These are phyloP conservation scores for Kewa caespitosa DNA, from an alignment of 179 eudicot genomes.

Conservation along the genomic window DNA sequence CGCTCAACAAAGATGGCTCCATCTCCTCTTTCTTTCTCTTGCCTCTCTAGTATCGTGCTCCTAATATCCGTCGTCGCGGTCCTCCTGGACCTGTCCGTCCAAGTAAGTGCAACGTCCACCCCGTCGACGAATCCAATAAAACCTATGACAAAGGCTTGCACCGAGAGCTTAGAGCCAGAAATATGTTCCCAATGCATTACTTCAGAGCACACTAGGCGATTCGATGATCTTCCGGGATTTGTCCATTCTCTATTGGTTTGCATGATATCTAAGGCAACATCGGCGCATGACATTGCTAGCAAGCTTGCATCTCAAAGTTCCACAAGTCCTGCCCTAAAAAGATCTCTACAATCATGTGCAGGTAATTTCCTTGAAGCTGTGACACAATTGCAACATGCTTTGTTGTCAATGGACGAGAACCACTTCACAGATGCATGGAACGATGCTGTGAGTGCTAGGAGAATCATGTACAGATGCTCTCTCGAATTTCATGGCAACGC, in stretches of 20 bases:
- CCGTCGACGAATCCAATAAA: background rate
- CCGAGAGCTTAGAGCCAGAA: constrained; percentile 10
- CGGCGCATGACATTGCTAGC: background rate
- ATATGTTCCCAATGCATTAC: background rate
- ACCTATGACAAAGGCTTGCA: background rate
- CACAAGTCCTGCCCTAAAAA: background rate
- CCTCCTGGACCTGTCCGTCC: background rate
- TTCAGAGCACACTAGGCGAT: background rate
- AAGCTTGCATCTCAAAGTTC: background rate
- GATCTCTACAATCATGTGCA: background rate
- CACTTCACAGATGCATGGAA: constrained; percentile 7
- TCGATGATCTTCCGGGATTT: background rate
- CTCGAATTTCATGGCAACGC: background rate
- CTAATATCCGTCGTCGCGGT: background rate
- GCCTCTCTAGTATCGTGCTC: background rate
- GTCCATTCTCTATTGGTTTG: background rate
- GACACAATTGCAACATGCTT: background rate
- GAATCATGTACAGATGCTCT: constrained; percentile 1
- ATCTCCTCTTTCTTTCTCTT: background rate
- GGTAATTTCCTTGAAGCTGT: background rate
- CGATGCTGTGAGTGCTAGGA: background rate
- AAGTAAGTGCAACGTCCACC: background rate
- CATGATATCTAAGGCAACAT: background rate
- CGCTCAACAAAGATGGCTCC: background rate
- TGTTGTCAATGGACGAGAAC: background rate